phyloP scores from a whole-genome alignment of 2,329 filamentous ascomycete genomes.

The Pseudogymnoascus sp. region DNA sequence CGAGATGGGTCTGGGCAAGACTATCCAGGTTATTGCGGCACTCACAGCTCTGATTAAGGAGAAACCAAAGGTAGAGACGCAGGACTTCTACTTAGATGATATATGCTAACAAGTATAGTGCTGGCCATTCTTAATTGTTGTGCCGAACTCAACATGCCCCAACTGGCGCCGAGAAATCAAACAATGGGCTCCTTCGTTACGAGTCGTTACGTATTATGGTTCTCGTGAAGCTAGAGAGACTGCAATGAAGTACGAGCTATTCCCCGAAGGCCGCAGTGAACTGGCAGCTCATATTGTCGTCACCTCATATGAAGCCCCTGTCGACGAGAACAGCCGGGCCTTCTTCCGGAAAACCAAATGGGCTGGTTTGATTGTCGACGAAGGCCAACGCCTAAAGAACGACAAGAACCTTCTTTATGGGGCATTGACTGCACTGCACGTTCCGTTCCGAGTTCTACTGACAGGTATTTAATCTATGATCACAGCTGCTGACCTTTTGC shows the following conservation, averaged over 20 bases:
- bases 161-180: constrained; percentile 98
- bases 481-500: constrained; percentile 5
- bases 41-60: constrained; percentile 67
- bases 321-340: constrained; percentile 60
- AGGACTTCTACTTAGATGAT: constrained; percentile 32
- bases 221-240: constrained; percentile 67
- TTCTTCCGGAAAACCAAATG: constrained; percentile 70
- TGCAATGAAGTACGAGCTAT: constrained; percentile 78
- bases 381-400: constrained; percentile 92
- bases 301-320: constrained; percentile 86
- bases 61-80: constrained; percentile 35
- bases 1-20: constrained; percentile 98
- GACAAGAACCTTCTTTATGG: constrained; percentile 78
- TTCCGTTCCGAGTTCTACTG: constrained; percentile 78
- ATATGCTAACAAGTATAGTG: constrained; percentile 45
- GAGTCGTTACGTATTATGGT: constrained; percentile 91
- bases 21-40: constrained; percentile 82
- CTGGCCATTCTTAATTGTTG: constrained; percentile 89
- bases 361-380: constrained; percentile 86
- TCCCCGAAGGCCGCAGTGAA: constrained; percentile 56
- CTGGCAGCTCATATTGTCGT: constrained; percentile 88
- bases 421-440: constrained; percentile 64
- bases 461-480: constrained; percentile 45
- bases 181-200: constrained; percentile 78
- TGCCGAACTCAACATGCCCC: constrained; percentile 91